phyloP scores from a whole-genome alignment of 352 stramenopile species.

The Phytophthora lateralis region DNA sequence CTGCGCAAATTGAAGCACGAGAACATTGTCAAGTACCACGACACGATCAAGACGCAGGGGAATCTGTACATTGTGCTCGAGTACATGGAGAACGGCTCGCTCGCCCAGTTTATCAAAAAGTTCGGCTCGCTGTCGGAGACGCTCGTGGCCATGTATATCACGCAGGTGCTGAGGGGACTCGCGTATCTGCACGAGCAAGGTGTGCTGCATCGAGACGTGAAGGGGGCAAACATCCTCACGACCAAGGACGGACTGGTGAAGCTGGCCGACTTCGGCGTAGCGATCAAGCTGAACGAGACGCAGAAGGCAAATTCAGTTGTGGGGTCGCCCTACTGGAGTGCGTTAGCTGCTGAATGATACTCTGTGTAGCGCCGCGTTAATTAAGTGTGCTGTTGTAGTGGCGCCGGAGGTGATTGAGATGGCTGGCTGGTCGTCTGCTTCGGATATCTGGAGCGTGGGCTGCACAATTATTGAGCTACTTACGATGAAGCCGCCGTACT shows the following conservation, averaged over 20 bases:
- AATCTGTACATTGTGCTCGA: constrained; percentile 89
- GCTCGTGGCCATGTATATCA: constrained; percentile 92
- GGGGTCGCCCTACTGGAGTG: constrained; percentile 95
- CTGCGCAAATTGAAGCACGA: constrained; percentile 93
- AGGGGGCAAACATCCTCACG: constrained; percentile 94
- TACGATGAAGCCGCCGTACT: constrained; percentile 93
- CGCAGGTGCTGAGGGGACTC: constrained; percentile 90
- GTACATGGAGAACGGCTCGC: constrained; percentile 95
- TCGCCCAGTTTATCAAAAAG: constrained; percentile 93
- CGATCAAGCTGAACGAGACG: constrained; percentile 87
- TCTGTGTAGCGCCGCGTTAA: neutral
- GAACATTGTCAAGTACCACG: constrained; percentile 96
- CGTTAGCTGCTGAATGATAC: constrained; percentile 2
- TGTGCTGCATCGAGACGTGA: constrained; percentile 93
- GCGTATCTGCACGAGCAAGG: constrained; percentile 92
- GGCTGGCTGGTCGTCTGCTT: constrained; percentile 90
- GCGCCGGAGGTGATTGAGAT: constrained; percentile 97
- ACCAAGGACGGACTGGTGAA: constrained; percentile 93
- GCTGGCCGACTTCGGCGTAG: constrained; percentile 93
- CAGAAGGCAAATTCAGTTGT: constrained; percentile 92
- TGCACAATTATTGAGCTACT: constrained; percentile 96
- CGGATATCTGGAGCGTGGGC: constrained; percentile 95
- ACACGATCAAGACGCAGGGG: constrained; percentile 90
- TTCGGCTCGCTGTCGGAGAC: constrained; percentile 93
- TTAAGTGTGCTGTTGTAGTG: constrained; percentile 56